Evolutionary conservation across 2,329 filamentous ascomycete species (phyloP), one percentile per base, ranked within the genome.

Genomic region (Penicillium nordicum): DNA sequence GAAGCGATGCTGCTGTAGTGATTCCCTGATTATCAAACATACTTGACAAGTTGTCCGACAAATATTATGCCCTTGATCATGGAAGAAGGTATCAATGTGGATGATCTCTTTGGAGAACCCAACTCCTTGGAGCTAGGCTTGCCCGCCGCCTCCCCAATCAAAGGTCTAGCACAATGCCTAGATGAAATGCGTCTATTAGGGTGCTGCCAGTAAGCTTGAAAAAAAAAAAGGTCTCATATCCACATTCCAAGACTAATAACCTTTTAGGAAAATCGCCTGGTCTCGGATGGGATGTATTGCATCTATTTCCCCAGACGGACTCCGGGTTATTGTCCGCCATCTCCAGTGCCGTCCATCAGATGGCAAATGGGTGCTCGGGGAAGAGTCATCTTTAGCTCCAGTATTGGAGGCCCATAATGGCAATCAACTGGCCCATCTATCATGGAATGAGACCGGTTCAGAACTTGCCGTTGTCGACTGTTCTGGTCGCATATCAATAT

Each of bases 211-310:
- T 94, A 84, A 76, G 86, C 81, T 47, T 43, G 45, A 14, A 34
- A 21, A 44, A 14, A 34, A 44, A 44, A n/a, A 27, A 27, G 27
- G 18, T 9, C n/a, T 5, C 11, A 25, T n/a, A 47, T 42, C 9
- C 8, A 10, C 18, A 34, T 51, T 51, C 25, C 11, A 45, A 34
- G n/a, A 45, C 61, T 72, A 49, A 73, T 70, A 58, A 64, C 54
- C 23, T 11, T 46, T 43, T 64, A 95, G 92, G 70, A 85, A 85
- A 62, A 83, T 97, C 52, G 86, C 89, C 30, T 97, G 93, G 92
- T 96, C 93, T 11, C 92, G 87, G 66, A 84, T 86, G 58, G 93
- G 93, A 42, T 91, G 88, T 57, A 90, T 97, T 63, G 92, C 92
- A 29, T 88, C 87, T 52, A 88, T 97, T 63, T 84, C 87, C 21